Conservation (phyloP, 768 basidiomycete genomes). For the Pleurotus ostreatus region DNA sequence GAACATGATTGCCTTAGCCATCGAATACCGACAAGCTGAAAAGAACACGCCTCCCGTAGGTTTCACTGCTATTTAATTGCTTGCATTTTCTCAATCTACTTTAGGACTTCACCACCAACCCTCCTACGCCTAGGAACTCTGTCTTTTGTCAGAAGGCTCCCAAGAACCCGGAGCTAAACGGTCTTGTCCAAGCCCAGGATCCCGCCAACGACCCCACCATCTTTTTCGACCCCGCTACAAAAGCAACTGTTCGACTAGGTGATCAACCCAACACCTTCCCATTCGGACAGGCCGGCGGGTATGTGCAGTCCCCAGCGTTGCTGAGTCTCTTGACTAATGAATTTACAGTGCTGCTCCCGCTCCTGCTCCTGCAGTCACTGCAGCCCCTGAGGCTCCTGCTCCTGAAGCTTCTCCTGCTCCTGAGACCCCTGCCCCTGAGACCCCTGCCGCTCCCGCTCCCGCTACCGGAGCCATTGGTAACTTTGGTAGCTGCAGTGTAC, state of each 20-base stretch:
- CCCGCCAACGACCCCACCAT: conserved; percentile 46
- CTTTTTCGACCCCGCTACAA: conserved; percentile 44
- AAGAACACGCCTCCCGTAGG: conserved; percentile 51
- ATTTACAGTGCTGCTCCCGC: conserved; percentile 11
- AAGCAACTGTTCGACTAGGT: conserved; percentile 39
- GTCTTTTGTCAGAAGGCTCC: conserved; percentile 56
- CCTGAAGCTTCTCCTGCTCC: conserved; percentile 25
- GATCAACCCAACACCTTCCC: conserved; percentile 44
- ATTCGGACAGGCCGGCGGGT: conserved; percentile 30
- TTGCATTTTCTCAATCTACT: neutral
- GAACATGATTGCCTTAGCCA: conserved; percentile 48
- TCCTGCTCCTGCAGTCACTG: conserved; percentile 26
- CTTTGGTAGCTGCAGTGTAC: conserved; percentile 54
- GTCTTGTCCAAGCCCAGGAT: conserved; percentile 48
- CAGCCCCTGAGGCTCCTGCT: conserved; percentile 17
- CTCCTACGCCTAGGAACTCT: conserved; percentile 46
- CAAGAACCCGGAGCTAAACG: conserved; percentile 45
- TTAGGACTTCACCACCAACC: conserved; percentile 48
- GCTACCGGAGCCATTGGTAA: conserved; percentile 27
- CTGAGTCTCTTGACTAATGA: no score
- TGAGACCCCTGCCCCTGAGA: conserved; percentile 16
- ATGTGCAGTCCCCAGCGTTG: neutral
- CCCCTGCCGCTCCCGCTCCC: conserved; percentile 12
- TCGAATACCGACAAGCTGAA: conserved; percentile 51
- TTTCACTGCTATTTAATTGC: neutral